Percentiles rank a stretch among this genome's conserved stretches.
Evolutionary conservation across 2,329 filamentous ascomycete genomes (phyloP).

Genomic region (Lachnellula cervina): DNA sequence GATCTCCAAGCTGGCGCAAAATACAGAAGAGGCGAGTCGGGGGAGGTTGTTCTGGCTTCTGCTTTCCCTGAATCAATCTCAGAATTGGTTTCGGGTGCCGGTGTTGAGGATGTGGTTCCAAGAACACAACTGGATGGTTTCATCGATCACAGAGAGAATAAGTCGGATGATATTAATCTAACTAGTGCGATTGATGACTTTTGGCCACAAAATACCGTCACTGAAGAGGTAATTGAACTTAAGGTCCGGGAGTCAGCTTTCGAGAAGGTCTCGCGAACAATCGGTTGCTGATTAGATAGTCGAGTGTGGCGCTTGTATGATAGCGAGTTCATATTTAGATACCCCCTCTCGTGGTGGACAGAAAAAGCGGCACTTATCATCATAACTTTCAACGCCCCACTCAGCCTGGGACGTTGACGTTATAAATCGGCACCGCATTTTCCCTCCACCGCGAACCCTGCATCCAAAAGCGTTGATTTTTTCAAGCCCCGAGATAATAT

Average conservation of each 20-base stretch:
- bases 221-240: not conserved
- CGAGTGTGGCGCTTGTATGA: too few species aligned
- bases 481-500: too few species aligned
- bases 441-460: too few species aligned
- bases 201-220: not conserved
- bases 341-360: too few species aligned
- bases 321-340: too few species aligned
- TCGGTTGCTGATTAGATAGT: too few species aligned
- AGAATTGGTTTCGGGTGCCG: slow-evolving; percentile 13
- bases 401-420: too few species aligned
- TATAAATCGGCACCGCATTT: too few species aligned
- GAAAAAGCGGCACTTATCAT: too few species aligned
- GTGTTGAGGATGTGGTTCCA: slow-evolving; percentile 26
- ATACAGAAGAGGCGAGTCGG: slow-evolving; percentile 8
- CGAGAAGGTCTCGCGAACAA: not conserved
- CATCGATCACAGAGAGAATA: slow-evolving; percentile 1
- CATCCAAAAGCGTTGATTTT: too few species aligned
- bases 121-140: slow-evolving; percentile 21
- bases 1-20: slow-evolving; percentile 5
- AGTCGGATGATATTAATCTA: not conserved
- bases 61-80: slow-evolving; percentile 4
- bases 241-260: not conserved
- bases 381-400: too few species aligned
- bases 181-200: not conserved
- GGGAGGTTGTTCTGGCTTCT: slow-evolving; percentile 14